Evolutionary conservation across 176 grass and related monocot species (phyloP), one percentile per base, ranked within the genome.

Genomic region (Carex kokanica): DNA sequence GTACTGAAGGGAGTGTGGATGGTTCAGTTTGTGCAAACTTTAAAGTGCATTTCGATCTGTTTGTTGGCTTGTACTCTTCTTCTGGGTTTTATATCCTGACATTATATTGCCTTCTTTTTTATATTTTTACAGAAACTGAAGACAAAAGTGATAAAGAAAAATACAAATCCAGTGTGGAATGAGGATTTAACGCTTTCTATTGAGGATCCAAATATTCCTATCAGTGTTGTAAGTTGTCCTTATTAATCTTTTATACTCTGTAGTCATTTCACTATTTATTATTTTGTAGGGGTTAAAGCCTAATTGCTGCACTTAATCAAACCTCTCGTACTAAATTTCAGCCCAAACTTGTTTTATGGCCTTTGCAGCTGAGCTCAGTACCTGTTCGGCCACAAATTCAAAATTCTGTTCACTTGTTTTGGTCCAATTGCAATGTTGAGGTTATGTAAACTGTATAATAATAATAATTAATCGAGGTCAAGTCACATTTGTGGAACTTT

Each of bases 181-280:
- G 87, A 88, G 21, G 82, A 88, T 13, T 71, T 88, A 17, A 88
- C 82, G 14, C 83, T 88, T 81, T 85, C 75, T 29, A 24, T 88
- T 15, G 87, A 88, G 47, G 83, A 88, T 64, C 87, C 82, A 74
- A 40, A 32, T 60, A 45, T 64, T 38, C 87, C 87, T 41, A 40
- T 88, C 43, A 85, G 14, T 40, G 1, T 88, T 17, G 87, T 88
- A 84, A 41, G 87, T 88, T 61, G 45, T 79, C 36, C 15, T 64
- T 27, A 47, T 9, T 80, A 16, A 74, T 34, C 10, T 68, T 66
- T 32, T 38, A n/a, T 70, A 7, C 0, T 55, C 2, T 55, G 14
- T 41, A 36, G 6, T 70, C 3, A 58, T 31, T 84, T 84, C n/a
- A 8, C 36, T 70, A 34, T 49, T 45, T 20, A 71, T 45, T 45